Evolutionary conservation across 345 rosid genomes (phyloP).

Genomic region (Arabidopsis thaliana): TAIR10.1 NC_003071.7:10120501-10121000

Average conservation of each 20-base stretch:
- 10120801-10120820: conserved; percentile 69
- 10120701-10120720: conserved; percentile 61
- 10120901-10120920: conserved; percentile 66
- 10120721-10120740: conserved; percentile 77
- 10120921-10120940: conserved; percentile 68
- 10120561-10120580: conserved; percentile 89
- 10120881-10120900: conserved; percentile 72
- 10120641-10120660: conserved; percentile 77
- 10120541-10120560: conserved; percentile 85
- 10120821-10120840: conserved; percentile 76
- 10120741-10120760: conserved; percentile 67
- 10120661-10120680: conserved; percentile 69
- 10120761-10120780: conserved; percentile 59
- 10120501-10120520: conserved; percentile 85
- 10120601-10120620: conserved; percentile 60
- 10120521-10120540: conserved; percentile 75
- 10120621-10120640: conserved; percentile 86
- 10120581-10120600: conserved; percentile 66
- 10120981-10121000: conserved; percentile 65
- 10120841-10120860: conserved; percentile 68
- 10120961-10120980: conserved; percentile 66
- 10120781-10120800: conserved; percentile 59
- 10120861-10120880: conserved; percentile 77
- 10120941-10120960: conserved; percentile 77
- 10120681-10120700: conserved; percentile 68